phyloP scores from a whole-genome alignment of 768 basidiomycete genomes.

The Hebeloma cylindrosporum region DNA sequence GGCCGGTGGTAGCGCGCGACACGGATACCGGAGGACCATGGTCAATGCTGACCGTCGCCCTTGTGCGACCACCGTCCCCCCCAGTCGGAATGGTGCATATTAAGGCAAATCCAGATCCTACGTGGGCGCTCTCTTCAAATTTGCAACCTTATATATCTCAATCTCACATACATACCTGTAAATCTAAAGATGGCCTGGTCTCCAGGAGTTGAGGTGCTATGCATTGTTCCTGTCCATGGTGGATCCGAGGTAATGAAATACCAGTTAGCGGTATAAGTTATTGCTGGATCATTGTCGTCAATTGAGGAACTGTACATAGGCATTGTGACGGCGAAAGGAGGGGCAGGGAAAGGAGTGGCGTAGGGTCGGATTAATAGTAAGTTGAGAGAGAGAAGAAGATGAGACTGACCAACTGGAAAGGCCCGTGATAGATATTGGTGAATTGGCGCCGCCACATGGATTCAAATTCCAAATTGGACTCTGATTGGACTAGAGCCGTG shows the following conservation, averaged over 20 bases:
- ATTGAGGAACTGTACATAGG: slow-evolving; percentile 13
- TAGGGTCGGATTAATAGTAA: too few species aligned
- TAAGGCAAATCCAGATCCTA: slow-evolving; percentile 15
- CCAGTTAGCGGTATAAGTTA: slow-evolving; percentile 13
- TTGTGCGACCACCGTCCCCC: slow-evolving; percentile 5
- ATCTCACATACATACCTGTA: slow-evolving; percentile 7
- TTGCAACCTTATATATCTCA: background rate
- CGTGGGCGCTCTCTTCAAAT: background rate
- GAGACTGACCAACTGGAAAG: too few species aligned
- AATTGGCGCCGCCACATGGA: too few species aligned
- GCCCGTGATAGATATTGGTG: too few species aligned
- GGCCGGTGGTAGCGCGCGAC: slow-evolving; percentile 9
- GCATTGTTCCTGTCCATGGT: slow-evolving; percentile 17
- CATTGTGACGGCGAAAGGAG: too few species aligned
- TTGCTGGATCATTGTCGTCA: slow-evolving; percentile 15
- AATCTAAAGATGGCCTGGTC: slow-evolving; percentile 10
- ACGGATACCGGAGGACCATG: slow-evolving; percentile 7
- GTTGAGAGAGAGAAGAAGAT: too few species aligned
- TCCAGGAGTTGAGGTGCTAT: slow-evolving; percentile 11
- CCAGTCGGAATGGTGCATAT: slow-evolving; percentile 19
- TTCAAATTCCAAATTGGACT: too few species aligned
- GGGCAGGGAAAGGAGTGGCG: too few species aligned
- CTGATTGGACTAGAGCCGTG: too few species aligned
- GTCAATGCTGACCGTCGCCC: slow-evolving; percentile 16
- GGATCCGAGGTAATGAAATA: slow-evolving; percentile 10